A percentile compares a stretch with the other conserved stretches of the same genome.
Evolutionary conservation across 306 rosid genomes (phyloP).

Genomic region (Prunus campanulata): DNA sequence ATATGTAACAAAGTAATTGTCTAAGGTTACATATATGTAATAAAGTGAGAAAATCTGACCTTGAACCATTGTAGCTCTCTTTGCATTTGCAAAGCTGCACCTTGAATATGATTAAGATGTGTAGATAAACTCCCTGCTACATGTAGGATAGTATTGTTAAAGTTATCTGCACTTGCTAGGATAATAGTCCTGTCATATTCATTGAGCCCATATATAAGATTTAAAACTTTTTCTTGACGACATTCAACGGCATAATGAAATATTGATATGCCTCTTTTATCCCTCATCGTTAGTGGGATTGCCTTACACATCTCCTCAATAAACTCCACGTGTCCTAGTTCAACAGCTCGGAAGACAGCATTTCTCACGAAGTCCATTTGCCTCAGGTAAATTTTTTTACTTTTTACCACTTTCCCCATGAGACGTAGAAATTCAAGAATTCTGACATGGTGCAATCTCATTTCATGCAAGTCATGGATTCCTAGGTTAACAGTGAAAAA

Average conservation of each 20-base stretch:
- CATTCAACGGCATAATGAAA: not conserved
- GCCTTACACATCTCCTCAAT: not conserved
- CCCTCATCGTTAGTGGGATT: too few species aligned
- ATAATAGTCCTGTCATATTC: accelerated
- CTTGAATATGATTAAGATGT: not conserved
- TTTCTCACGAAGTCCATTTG: accelerated
- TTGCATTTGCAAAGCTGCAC: slow-evolving; percentile 13
- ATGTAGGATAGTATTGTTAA: slow-evolving; percentile 10
- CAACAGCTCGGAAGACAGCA: not conserved
- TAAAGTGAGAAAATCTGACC: too few species aligned
- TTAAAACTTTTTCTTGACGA: slow-evolving; percentile 14
- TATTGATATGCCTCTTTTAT: accelerated
- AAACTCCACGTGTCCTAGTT: not conserved
- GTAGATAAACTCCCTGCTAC: not conserved
- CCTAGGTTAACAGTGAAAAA: not conserved
- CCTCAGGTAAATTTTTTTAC: accelerated
- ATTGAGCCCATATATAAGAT: not conserved
- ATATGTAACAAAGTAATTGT: too few species aligned
- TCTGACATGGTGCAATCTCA: not conserved
- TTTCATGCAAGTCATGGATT: not conserved
- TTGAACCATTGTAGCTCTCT: too few species aligned
- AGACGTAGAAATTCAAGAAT: not conserved
- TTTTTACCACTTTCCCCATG: not conserved
- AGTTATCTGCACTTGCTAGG: accelerated
- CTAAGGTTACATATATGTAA: not conserved